These are phyloP conservation scores for Drechslerella coelobrocha DNA, from an alignment of 2,329 filamentous ascomycete genomes.

Conservation along the genomic window DNA sequence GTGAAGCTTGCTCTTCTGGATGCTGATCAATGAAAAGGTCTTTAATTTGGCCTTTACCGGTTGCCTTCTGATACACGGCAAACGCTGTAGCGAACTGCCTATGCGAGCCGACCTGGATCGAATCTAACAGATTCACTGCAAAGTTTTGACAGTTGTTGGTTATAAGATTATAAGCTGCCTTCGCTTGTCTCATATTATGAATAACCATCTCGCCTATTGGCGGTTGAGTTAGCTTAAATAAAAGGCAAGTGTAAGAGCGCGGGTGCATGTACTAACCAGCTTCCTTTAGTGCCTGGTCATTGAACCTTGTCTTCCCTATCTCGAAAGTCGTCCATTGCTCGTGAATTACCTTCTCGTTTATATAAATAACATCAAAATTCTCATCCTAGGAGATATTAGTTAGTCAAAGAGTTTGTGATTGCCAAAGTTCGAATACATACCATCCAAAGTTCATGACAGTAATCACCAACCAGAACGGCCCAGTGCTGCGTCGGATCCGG, in stretches of 20 bases:
- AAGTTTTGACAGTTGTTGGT: conserved; percentile 69
- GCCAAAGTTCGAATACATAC: too few species aligned
- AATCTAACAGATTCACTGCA: conserved; percentile 64
- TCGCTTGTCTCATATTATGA: conserved; percentile 62
- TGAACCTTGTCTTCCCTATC: conserved; percentile 65
- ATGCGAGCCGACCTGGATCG: conserved; percentile 63
- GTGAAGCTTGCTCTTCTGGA: conserved; percentile 52
- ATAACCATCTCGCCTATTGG: conserved; percentile 64
- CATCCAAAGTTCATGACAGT: conserved; percentile 68
- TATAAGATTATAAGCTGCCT: conserved; percentile 66
- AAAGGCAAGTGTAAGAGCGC: conserved; percentile 6
- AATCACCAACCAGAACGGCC: conserved; percentile 67
- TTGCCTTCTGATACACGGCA: conserved; percentile 64
- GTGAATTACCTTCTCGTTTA: conserved; percentile 61
- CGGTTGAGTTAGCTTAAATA: conserved; percentile 15
- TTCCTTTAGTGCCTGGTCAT: conserved; percentile 64
- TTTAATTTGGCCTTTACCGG: conserved; percentile 62
- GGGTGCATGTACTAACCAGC: conserved; percentile 58
- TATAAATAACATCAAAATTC: conserved; percentile 66
- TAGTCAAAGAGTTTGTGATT: too few species aligned
- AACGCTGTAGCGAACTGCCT: conserved; percentile 65
- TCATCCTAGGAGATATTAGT: conserved; percentile 60
- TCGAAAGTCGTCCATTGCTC: conserved; percentile 64
- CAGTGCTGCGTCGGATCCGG: conserved; percentile 69
- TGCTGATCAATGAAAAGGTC: conserved; percentile 62